Base-by-base conservation (phyloP, 163 green algal genomes). In the Chlamydomonas reinhardtii region DNA sequence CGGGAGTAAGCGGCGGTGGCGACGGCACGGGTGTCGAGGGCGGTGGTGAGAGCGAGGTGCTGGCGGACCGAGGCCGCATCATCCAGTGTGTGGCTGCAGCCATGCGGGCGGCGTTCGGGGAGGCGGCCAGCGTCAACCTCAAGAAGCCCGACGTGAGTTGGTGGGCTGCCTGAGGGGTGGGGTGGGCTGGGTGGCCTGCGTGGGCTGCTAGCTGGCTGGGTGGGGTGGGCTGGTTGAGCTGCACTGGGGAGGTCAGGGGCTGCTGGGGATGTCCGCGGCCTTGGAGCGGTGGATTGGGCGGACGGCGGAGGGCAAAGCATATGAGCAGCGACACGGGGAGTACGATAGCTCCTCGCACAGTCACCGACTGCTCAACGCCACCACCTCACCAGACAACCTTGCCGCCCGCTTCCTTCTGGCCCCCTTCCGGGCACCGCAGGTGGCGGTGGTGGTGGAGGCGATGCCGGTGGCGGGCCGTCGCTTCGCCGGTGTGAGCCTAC, bases 91-190 rank as follows among this genome's bases (percentile, higher is more conserved):
- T 52, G 34, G 80, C 69, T 34, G 54, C 54, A 14, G 54, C n/a
- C 56, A 79, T 86, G 80, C 25, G 35, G 34, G 35, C 48, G 16
- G 80, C 56, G 56, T 86, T 86, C 16, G 56, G 79, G 11, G 32
- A 31, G 8, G 16, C 24, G 24, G 69, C 69, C 22, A 52, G 14
- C 27, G 80, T 86, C 17, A 39, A 79, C 70, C 80, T 86, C 0
- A 86, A 86, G 80, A 73, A 65, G 27, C 80, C 80, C 37, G 70
- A 86, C 70, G 80, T 86, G 39, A 16, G 27, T 2, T 24, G 72
- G 4, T 11, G n/a, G 66, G 15, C 8, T 1, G 32, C 2, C 8
- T 43, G 31, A 34, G 66, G 4, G 39, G 65, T 35, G 25, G 56
- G 8, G 22, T 27, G n/a, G n/a, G n/a, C 25, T 65, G 56, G 56